Evolutionary conservation across 257 asterid genomes (phyloP).

Genomic region (Fraxinus americana): DNA sequence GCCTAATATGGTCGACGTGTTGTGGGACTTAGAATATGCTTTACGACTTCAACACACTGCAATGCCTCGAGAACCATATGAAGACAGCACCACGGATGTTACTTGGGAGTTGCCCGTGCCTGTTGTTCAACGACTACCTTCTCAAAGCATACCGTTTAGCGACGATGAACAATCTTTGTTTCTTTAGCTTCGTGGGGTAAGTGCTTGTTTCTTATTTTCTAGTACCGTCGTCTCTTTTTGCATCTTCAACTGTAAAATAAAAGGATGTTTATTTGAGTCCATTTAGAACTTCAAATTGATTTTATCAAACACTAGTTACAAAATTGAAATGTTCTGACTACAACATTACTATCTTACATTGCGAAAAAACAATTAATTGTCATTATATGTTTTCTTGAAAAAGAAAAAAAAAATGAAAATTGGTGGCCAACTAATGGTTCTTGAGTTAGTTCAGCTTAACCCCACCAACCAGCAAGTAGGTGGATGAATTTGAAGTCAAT

Average conservation of each 20-base stretch:
- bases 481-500: too few relatives aligned
- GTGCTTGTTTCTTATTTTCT: background rate
- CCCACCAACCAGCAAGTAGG: too few relatives aligned
- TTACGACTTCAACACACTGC: conserved; percentile 44
- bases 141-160: conserved; percentile 20
- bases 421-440: too few relatives aligned
- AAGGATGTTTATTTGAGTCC: background rate
- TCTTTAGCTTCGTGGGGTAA: background rate
- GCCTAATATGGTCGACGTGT: conserved; percentile 62
- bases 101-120: conserved; percentile 40
- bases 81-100: conserved; percentile 43
- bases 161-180: conserved; percentile 17
- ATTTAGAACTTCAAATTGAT: too few relatives aligned
- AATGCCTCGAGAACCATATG: conserved; percentile 29
- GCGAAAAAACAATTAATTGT: too few relatives aligned
- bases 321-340: too few relatives aligned
- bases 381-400: too few relatives aligned
- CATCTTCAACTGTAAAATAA: background rate
- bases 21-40: conserved; percentile 68
- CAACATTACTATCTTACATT: too few relatives aligned
- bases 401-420: too few relatives aligned
- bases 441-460: too few relatives aligned
- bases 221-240: background rate
- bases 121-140: conserved; percentile 39
- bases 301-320: too few relatives aligned